These are phyloP conservation scores for Mrakia blollopis DNA, from an alignment of 768 basidiomycete genomes.

Conservation along the genomic window DNA sequence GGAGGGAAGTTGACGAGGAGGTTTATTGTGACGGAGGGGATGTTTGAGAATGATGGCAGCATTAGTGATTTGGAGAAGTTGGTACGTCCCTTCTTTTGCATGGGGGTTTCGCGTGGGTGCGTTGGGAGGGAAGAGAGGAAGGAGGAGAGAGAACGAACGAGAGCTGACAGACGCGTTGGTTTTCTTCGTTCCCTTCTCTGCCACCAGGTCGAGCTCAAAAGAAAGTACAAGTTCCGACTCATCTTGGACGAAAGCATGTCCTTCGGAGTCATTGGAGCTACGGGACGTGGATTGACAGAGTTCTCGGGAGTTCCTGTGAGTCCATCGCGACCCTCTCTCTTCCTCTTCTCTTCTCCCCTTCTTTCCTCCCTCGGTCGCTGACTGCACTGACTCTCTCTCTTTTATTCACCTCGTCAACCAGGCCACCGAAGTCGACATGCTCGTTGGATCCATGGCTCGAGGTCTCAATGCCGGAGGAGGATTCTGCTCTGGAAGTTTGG, in stretches of 20 bases:
- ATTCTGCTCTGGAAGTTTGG: slow-evolving; percentile 83
- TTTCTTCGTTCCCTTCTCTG: too few species aligned
- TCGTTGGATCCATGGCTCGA: slow-evolving; percentile 83
- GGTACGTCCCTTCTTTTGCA: slow-evolving; percentile 50
- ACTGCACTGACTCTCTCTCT: too few species aligned
- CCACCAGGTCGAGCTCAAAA: slow-evolving; percentile 82
- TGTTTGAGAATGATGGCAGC: slow-evolving; percentile 89
- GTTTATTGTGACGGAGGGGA: slow-evolving; percentile 95
- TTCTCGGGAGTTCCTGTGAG: slow-evolving; percentile 85
- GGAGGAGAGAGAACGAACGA: not conserved
- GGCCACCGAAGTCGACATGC: slow-evolving; percentile 88
- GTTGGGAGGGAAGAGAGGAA: too few species aligned
- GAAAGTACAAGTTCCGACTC: slow-evolving; percentile 90
- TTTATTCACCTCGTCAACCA: slow-evolving; percentile 38
- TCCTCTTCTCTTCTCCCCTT: not conserved
- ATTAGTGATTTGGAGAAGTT: slow-evolving; percentile 89
- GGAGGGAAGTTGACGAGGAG: slow-evolving; percentile 73
- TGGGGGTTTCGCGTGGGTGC: not conserved
- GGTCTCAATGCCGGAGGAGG: slow-evolving; percentile 80
- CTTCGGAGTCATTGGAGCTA: slow-evolving; percentile 85
- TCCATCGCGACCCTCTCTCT: slow-evolving; percentile 16
- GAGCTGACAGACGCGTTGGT: not conserved
- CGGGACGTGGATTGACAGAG: slow-evolving; percentile 91
- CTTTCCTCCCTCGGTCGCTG: not conserved
- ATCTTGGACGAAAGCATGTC: slow-evolving; percentile 92